These are phyloP conservation scores for Penicillium crystallinum DNA, from an alignment of 495 filamentous ascomycete species.

Conservation along the genomic window DNA sequence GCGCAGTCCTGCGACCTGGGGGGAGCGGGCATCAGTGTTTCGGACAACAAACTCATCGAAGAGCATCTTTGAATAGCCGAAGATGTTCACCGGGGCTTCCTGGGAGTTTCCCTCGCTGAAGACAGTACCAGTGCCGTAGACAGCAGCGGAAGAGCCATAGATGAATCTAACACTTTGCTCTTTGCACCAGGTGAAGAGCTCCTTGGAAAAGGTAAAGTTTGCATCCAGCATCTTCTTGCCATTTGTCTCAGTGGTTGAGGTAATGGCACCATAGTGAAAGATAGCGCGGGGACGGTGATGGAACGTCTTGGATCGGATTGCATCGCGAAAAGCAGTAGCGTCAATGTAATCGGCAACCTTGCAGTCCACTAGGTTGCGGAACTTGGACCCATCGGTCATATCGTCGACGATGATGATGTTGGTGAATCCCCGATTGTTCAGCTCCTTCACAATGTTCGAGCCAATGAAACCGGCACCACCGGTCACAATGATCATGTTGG, in stretches of 20 bases:
- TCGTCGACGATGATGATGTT: conserved; percentile 1
- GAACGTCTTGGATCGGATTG: not conserved
- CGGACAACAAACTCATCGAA: not conserved
- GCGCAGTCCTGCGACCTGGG: not conserved
- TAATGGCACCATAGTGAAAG: not conserved
- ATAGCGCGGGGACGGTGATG: not conserved
- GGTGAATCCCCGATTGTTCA: not conserved
- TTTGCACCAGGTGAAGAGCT: conserved; percentile 4
- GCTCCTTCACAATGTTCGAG: conserved; percentile 1
- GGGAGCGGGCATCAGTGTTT: not conserved
- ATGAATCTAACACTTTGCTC: not conserved
- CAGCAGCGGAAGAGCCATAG: conserved; percentile 1
- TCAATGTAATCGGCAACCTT: not conserved
- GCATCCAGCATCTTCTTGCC: not conserved
- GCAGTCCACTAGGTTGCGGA: conserved; percentile 1
- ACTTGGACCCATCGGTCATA: conserved; percentile 1
- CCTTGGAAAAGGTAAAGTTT: conserved; percentile 3
- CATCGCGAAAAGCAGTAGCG: not conserved
- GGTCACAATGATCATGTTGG: not conserved
- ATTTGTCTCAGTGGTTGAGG: not conserved
- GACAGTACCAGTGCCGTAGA: not conserved
- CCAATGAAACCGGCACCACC: conserved; percentile 1
- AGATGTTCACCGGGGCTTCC: not conserved
- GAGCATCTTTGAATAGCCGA: not conserved
- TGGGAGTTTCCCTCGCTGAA: not conserved